Evolutionary conservation across 176 grass and related monocot genomes (phyloP), one percentile per base, ranked within the genome.

Genomic region (Eleusine coracana): DNA sequence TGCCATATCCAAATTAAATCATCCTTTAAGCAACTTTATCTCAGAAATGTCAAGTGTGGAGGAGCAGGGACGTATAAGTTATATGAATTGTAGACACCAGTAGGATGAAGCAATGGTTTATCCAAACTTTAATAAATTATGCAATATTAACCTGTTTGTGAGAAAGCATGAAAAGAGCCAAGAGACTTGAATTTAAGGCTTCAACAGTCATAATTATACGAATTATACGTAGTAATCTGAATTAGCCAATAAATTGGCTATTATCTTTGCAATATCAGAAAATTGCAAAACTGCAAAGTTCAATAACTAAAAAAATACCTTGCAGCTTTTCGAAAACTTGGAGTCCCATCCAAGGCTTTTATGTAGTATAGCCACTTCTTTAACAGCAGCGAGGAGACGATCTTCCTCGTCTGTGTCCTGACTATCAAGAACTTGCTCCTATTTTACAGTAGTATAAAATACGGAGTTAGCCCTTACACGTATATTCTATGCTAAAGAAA

Each of bases 381-480:
- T 28, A 75, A 85, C 34, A 54, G 54, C 77, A 75, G 5, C 9
- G 62, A 89, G 76, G 56, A 89, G 62, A 45, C 70, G 76, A 28
- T 36, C n/a, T 55, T 89, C 87, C 82, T 89, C 76, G 16, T 52
- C 5, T 70, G 29, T 76, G 45, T 89, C 87, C 51, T 70, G 31
- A 64, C 70, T 85, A 85, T 89, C 76, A 80, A 89, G 70, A 62
- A 89, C 70, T 80, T 89, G 87, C 52, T 89, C 82, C 87, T 85
- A 34, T 89, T 74, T 58, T 61, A n/a, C 62, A 80, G 46, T 75
- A 5, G 5, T 36, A 36, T 39, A 80, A 70, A 79, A 2, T 52
- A 59, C 25, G 7, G 31, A 61, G 36, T 85, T 85, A 85, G 52
- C 66, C 45, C 62, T 55, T 62, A 80, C 70, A 76, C 5, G 50